Conservation (phyloP, 345 rosid species). For the Pistacia vera region DNA sequence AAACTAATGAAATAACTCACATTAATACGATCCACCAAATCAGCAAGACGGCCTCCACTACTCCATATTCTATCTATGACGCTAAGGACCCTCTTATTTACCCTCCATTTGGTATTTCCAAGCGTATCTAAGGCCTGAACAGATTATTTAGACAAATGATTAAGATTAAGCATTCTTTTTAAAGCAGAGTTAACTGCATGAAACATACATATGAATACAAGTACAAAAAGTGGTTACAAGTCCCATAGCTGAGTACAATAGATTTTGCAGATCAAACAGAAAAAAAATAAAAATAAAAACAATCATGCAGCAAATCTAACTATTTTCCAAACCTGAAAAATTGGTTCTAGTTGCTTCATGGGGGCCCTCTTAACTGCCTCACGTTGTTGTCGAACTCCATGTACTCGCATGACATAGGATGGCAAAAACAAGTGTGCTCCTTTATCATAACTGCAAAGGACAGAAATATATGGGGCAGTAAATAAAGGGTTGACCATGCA, state of each 20-base stretch:
- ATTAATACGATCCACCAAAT: slow-evolving; percentile 72
- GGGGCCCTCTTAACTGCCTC: slow-evolving; percentile 70
- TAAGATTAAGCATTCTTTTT: background rate
- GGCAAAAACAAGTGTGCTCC: slow-evolving; percentile 87
- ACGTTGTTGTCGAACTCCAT: slow-evolving; percentile 85
- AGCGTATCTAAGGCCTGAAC: slow-evolving; percentile 79
- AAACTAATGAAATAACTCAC: slow-evolving; percentile 45
- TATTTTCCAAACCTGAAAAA: slow-evolving; percentile 70
- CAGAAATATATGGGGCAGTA: slow-evolving; percentile 5
- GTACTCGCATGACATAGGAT: slow-evolving; percentile 87
- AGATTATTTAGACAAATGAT: slow-evolving; percentile 19
- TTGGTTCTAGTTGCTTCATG: slow-evolving; percentile 61
- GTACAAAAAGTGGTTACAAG: slow-evolving; percentile 4
- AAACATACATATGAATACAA: background rate
- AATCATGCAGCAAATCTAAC: slow-evolving; percentile 12
- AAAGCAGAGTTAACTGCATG: background rate
- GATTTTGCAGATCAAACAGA: slow-evolving; percentile 5
- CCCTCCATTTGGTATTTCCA: slow-evolving; percentile 80
- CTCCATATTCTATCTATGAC: slow-evolving; percentile 78
- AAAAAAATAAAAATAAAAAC: background rate
- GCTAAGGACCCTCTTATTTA: slow-evolving; percentile 68
- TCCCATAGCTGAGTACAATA: slow-evolving; percentile 8
- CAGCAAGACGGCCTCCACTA: slow-evolving; percentile 69
- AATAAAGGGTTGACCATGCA: slow-evolving; percentile 17
- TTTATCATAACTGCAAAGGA: slow-evolving; percentile 72